Conservation (phyloP, 352 stramenopile genomes). For the Pythium pyrilobum region DNA sequence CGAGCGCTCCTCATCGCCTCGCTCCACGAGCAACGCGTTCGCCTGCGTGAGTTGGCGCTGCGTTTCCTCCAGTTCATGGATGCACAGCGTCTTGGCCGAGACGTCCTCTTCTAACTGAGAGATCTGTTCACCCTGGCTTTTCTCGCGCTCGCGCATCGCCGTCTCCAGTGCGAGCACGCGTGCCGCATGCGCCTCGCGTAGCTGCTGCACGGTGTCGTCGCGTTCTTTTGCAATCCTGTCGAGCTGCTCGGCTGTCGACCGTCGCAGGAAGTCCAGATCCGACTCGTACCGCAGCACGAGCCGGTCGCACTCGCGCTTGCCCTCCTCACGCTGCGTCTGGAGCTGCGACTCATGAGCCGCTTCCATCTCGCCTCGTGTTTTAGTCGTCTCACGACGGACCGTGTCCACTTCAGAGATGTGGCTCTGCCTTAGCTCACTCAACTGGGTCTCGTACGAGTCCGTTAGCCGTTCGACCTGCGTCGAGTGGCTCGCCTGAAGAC, state of each 20-base stretch:
- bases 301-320: constrained; percentile 17
- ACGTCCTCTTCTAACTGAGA: constrained; percentile 23
- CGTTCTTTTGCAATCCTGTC: constrained; percentile 24
- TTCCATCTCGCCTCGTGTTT: neutral
- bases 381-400: neutral
- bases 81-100: constrained; percentile 9
- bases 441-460: neutral
- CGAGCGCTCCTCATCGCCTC: neutral
- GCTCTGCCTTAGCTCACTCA: neutral
- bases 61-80: constrained; percentile 22
- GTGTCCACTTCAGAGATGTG: constrained; percentile 21
- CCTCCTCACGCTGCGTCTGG: neutral
- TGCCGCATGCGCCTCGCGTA: constrained; percentile 37
- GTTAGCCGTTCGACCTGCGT: neutral
- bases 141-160: constrained; percentile 37
- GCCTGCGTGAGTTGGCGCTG: neutral
- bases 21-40: neutral
- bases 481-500: neutral
- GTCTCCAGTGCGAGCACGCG: constrained; percentile 42
- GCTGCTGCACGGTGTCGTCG: constrained; percentile 25
- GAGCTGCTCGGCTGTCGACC: constrained; percentile 28
- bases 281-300: constrained; percentile 40
- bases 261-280: constrained; percentile 34
- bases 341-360: constrained; percentile 12
- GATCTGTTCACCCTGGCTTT: constrained; percentile 14